Conservation (phyloP, 1,284 basidiomycete genomes). For the Trichosporon ovoides region DNA sequence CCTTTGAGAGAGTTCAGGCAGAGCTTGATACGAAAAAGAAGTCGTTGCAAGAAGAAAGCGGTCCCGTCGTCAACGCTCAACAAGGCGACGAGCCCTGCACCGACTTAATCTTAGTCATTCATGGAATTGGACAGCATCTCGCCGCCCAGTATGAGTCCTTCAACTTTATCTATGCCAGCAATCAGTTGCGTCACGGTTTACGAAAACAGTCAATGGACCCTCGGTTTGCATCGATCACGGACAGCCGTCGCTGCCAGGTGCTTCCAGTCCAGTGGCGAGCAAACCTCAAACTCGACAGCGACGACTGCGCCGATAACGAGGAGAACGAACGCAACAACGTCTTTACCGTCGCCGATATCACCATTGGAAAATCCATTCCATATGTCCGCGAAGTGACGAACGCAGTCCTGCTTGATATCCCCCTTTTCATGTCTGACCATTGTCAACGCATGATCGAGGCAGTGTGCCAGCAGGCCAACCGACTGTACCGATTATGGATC, state of each 20-base stretch:
- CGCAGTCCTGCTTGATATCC: slow-evolving; percentile 52
- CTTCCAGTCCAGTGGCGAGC: slow-evolving; percentile 57
- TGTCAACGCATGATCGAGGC: slow-evolving; percentile 54
- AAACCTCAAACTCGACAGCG: slow-evolving; percentile 50
- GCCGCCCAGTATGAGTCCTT: slow-evolving; percentile 52
- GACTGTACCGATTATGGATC: slow-evolving; percentile 55
- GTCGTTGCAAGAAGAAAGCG: slow-evolving; percentile 43
- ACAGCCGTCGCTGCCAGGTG: slow-evolving; percentile 51
- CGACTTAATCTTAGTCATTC: slow-evolving; percentile 52
- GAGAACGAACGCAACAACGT: slow-evolving; percentile 51
- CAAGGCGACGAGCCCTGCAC: slow-evolving; percentile 49
- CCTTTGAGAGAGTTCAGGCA: slow-evolving; percentile 6
- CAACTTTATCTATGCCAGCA: slow-evolving; percentile 54
- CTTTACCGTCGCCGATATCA: slow-evolving; percentile 53
- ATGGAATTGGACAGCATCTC: slow-evolving; percentile 53
- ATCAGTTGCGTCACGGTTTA: slow-evolving; percentile 50
- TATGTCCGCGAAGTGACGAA: slow-evolving; percentile 53
- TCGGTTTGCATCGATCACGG: slow-evolving; percentile 50
- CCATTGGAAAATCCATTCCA: slow-evolving; percentile 52
- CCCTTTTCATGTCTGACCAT: slow-evolving; percentile 52
- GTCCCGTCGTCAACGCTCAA: slow-evolving; percentile 38
- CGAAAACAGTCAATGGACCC: slow-evolving; percentile 50
- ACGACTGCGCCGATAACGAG: slow-evolving; percentile 48
- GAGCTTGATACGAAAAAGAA: slow-evolving; percentile 11
- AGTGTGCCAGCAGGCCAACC: slow-evolving; percentile 48